Evolutionary conservation across 140 eudicot genomes (phyloP).

Genomic region (Erigeron philadelphicus): DNA sequence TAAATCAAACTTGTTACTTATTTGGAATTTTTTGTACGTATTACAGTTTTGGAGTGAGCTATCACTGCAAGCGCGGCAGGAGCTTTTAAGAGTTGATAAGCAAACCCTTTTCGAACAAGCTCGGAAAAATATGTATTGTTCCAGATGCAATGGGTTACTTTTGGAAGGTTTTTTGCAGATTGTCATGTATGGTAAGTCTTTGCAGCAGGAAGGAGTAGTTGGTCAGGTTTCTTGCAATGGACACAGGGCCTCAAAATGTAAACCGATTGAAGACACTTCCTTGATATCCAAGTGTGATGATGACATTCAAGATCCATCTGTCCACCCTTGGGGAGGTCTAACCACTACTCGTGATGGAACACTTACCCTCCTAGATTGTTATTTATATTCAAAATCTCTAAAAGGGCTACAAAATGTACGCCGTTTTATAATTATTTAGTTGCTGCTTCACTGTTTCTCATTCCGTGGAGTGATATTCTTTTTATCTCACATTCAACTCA

Average conservation of each 20-base stretch:
- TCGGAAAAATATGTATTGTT: conserved; percentile 91
- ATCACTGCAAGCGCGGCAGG: conserved; percentile 69
- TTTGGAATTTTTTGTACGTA: conserved; percentile 4
- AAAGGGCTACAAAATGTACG: conserved; percentile 87
- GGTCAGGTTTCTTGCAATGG: conserved; percentile 41
- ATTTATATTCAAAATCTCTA: conserved; percentile 72
- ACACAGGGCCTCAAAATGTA: conserved; percentile 32
- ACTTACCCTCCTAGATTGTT: conserved; percentile 86
- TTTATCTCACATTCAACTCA: conserved; percentile 5
- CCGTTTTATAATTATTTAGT: conserved; percentile 4
- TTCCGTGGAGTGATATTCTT: background rate
- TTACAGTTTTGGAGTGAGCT: conserved; percentile 91
- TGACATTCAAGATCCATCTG: conserved; percentile 87
- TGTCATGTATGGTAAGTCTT: conserved; percentile 89
- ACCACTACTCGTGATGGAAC: conserved; percentile 83
- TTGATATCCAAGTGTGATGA: conserved; percentile 44
- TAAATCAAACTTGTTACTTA: conserved; percentile 17
- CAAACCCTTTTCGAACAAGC: conserved; percentile 91
- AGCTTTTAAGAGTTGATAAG: conserved; percentile 78
- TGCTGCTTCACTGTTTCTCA: conserved; percentile 4
- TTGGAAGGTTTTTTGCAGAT: conserved; percentile 93
- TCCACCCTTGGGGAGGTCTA: conserved; percentile 98
- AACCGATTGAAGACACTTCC: conserved; percentile 37
- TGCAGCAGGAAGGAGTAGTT: conserved; percentile 69
- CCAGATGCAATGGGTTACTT: conserved; percentile 94